These are phyloP conservation scores for Extremus antarcticus DNA, from an alignment of 495 filamentous ascomycete genomes.

Conservation along the genomic window DNA sequence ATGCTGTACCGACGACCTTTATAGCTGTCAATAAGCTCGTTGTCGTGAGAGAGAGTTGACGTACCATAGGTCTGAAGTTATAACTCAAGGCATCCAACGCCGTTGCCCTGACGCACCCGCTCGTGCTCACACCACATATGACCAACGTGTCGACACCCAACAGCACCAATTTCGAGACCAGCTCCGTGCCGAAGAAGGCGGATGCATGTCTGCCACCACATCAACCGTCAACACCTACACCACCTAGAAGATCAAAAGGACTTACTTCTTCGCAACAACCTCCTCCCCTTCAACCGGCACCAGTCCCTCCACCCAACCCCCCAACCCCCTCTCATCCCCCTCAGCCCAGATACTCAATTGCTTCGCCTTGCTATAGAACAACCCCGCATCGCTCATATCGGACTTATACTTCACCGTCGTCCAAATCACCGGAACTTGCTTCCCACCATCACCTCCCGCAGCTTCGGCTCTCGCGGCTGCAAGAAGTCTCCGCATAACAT, in stretches of 20 bases:
- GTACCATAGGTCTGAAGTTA: neutral
- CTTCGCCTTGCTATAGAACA: constrained; percentile 27
- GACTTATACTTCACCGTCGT: constrained; percentile 26
- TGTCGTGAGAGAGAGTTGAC: neutral
- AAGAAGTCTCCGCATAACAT: constrained; percentile 25
- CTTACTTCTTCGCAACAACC: constrained; percentile 25
- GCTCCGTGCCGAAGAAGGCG: constrained; percentile 33
- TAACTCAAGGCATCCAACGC: constrained; percentile 30
- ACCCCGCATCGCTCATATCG: constrained; percentile 29
- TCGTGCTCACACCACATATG: constrained; percentile 31
- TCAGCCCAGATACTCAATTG: constrained; percentile 28
- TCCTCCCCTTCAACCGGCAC: constrained; percentile 25
- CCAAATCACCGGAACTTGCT: constrained; percentile 26
- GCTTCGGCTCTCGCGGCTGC: constrained; percentile 22
- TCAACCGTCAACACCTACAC: no score
- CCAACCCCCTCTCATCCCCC: constrained; percentile 27
- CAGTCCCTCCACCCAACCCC: constrained; percentile 25
- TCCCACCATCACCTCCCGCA: neutral
- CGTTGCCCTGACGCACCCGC: constrained; percentile 30
- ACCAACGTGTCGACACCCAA: constrained; percentile 31
- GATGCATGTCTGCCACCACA: constrained; percentile 25
- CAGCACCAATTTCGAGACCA: constrained; percentile 23
- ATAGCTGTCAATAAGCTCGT: constrained; percentile 2
- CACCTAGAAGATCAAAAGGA: no score
- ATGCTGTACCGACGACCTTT: constrained; percentile 29